Evolutionary conservation across 2,329 filamentous ascomycete genomes (phyloP).

Genomic region (Colletotrichum liaoningense): DNA sequence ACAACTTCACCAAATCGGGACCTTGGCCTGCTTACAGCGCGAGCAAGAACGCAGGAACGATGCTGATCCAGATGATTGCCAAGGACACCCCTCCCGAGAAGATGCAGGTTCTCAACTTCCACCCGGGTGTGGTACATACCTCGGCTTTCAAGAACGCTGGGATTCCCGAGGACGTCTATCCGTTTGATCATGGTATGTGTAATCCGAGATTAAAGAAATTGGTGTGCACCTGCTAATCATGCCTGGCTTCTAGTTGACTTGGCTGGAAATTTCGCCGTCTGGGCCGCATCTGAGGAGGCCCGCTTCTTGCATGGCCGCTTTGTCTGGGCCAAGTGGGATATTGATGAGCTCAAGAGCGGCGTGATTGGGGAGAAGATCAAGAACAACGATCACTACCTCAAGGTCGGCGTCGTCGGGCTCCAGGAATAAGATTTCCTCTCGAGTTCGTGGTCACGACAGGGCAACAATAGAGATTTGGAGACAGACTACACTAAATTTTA

Average conservation of each 20-base stretch:
- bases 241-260: neutral
- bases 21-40: constrained; percentile 46
- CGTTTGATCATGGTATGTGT: constrained; percentile 43
- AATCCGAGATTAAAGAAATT: neutral
- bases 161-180: constrained; percentile 37
- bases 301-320: constrained; percentile 52
- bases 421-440: neutral
- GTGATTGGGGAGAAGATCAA: constrained; percentile 29
- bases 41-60: constrained; percentile 51
- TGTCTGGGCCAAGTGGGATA: constrained; percentile 55
- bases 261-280: constrained; percentile 47
- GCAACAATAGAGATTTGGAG: neutral
- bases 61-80: constrained; percentile 52
- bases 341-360: constrained; percentile 47
- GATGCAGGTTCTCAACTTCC: constrained; percentile 53
- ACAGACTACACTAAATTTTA: neutral
- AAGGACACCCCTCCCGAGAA: constrained; percentile 44
- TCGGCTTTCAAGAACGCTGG: constrained; percentile 40
- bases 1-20: constrained; percentile 40
- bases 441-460: no score
- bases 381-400: constrained; percentile 36
- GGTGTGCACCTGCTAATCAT: neutral
- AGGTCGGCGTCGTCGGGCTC: constrained; percentile 26
- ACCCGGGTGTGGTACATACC: constrained; percentile 53
- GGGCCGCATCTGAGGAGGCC: constrained; percentile 52